Conservation (phyloP, 176 grass and related monocot species). For the Urochloa ruziziensis region DNA sequence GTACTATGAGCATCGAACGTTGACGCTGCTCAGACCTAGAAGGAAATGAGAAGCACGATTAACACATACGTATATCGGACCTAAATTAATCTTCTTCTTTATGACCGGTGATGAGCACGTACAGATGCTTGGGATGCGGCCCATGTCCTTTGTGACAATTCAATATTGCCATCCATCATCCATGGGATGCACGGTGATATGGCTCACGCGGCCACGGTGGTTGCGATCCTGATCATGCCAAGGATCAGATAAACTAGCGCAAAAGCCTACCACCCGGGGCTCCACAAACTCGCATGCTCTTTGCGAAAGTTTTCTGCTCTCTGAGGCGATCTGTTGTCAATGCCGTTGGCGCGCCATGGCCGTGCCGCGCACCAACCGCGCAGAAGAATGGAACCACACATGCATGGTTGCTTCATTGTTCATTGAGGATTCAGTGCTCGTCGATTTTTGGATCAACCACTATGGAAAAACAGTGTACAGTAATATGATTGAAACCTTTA, state of each 20-base stretch:
- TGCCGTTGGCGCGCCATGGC: not conserved
- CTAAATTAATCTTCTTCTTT: not conserved
- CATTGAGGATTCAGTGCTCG: not conserved
- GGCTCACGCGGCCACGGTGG: conserved; percentile 11
- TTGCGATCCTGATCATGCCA: not conserved
- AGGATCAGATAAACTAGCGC: not conserved
- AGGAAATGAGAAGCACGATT: not conserved
- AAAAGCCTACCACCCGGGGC: not conserved
- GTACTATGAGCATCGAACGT: not conserved
- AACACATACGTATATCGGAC: not conserved
- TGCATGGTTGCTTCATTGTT: not conserved
- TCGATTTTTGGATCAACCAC: not conserved
- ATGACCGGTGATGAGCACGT: not conserved
- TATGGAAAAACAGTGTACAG: not conserved
- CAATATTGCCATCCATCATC: not conserved
- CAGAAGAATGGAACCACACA: not conserved
- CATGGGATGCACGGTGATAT: not conserved
- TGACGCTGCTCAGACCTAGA: not conserved
- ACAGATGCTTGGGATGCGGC: not conserved
- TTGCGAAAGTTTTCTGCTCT: not conserved
- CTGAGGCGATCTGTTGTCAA: not conserved
- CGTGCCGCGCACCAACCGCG: not conserved
- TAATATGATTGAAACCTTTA: not conserved
- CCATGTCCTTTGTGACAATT: not conserved
- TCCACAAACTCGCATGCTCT: conserved; percentile 29